A percentile compares a stretch with the other conserved stretches of the same genome.
Evolutionary conservation across 805 yeast genomes (phyloP).

Genomic region (Candida ficus): DNA sequence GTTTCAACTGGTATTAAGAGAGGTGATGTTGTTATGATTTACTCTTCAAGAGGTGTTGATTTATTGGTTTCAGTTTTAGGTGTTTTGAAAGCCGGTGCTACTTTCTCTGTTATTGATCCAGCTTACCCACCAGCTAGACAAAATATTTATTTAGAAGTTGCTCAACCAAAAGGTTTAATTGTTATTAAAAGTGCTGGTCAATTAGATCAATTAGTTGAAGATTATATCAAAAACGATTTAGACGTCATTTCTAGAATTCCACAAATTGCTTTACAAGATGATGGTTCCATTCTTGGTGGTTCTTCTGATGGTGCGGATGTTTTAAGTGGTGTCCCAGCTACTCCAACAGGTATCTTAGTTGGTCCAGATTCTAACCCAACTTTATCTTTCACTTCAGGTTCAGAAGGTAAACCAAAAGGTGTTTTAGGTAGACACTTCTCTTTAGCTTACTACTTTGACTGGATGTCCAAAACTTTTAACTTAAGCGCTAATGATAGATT

Average conservation of each 20-base stretch:
- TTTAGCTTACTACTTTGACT: constrained; percentile 93
- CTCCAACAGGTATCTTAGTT: constrained; percentile 81
- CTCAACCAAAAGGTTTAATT: constrained; percentile 86
- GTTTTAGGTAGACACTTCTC: constrained; percentile 97
- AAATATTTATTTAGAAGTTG: constrained; percentile 86
- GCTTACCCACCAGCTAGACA: constrained; percentile 99
- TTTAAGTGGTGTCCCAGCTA: constrained; percentile 41
- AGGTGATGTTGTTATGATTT: constrained; percentile 97
- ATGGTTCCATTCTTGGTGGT: constrained; percentile 71
- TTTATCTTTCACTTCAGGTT: constrained; percentile 92
- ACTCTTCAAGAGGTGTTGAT: constrained; percentile 97
- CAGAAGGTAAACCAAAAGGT: constrained; percentile 98
- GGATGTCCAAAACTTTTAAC: constrained; percentile 91
- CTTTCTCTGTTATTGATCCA: constrained; percentile 97
- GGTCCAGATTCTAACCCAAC: constrained; percentile 99
- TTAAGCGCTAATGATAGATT: constrained; percentile 77
- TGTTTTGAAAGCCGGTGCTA: constrained; percentile 96
- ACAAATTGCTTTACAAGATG: constrained; percentile 68
- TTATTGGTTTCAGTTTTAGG: constrained; percentile 96
- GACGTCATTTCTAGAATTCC: constrained; percentile 71
- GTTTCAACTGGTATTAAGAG: constrained; percentile 73
- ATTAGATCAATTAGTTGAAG: constrained; percentile 70
- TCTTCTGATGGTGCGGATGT: constrained; percentile 28
- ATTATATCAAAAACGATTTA: constrained; percentile 70
- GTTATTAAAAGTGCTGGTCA: constrained; percentile 88